Conservation (phyloP, 371 early-diverging fungal species). For the Mortierella sp. region DNA sequence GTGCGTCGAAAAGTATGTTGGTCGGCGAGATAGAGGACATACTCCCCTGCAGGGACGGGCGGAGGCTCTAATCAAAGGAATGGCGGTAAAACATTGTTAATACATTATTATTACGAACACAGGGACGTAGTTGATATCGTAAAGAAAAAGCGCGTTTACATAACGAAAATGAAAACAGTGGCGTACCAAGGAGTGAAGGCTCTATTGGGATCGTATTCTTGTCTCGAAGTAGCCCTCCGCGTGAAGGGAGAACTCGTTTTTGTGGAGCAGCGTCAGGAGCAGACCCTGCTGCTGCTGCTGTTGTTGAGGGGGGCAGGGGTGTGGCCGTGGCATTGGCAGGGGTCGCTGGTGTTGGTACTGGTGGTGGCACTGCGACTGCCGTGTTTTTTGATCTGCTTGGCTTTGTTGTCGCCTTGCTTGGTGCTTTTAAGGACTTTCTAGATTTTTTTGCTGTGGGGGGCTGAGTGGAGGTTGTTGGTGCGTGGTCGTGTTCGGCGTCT, state of each 20-base stretch:
- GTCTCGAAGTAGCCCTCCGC: constrained; percentile 40
- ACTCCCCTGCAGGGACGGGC: constrained; percentile 48
- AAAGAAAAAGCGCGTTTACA: neutral
- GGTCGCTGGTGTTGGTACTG: neutral
- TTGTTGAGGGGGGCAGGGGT: constrained; percentile 5
- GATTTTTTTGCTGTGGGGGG: constrained; percentile 3
- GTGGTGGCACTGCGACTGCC: neutral
- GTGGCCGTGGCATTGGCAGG: neutral
- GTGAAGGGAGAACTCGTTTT: constrained; percentile 43
- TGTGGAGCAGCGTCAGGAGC: constrained; percentile 20
- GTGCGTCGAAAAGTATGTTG: constrained; percentile 17
- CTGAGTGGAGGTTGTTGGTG: neutral
- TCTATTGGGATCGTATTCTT: constrained; percentile 25
- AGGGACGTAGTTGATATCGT: neutral
- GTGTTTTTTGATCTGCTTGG: constrained; percentile 9
- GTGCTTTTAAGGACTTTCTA: neutral
- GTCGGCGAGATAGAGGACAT: constrained; percentile 38
- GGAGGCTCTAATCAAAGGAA: constrained; percentile 23
- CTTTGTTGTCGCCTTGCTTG: neutral
- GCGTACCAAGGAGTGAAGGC: constrained; percentile 28
- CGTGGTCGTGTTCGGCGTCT: neutral
- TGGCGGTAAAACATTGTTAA: neutral
- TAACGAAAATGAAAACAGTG: neutral
- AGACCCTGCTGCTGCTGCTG: neutral
- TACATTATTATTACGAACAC: neutral